Evolutionary conservation across 148 eudicot species (phyloP), one percentile per base, ranked within the genome.

Genomic region (Amaranthus cruentus): DNA sequence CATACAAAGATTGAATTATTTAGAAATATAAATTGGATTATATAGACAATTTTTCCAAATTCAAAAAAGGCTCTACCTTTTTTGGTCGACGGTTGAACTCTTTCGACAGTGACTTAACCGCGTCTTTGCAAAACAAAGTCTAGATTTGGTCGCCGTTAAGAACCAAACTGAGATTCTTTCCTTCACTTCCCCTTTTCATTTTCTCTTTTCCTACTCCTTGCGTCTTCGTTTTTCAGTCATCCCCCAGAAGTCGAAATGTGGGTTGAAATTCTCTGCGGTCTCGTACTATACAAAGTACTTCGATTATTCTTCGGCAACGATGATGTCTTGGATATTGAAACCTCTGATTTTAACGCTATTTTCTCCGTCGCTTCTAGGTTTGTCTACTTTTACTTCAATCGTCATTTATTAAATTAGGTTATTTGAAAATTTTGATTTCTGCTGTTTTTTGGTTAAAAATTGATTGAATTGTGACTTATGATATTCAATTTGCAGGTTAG

Each of bases 351-450:
- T 73, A 79, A 80, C 69, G 87, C 87, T 68, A 81, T 90, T 63
- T 90, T 93, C 77, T 44, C 92, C 76, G 92, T 90, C 66, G 96
- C 96, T 69, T 43, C 85, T 12, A 81, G 95, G 94, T 89, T 70
- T 2, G 5, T 28, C 68, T 14, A 5, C 3, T 61, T 51, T 65
- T 11, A 15, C 12, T 10, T 63, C 38, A 28, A 28, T 6, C 11
- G 55, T 64, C 52, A 3, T 21, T 0, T 13, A 3, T 9, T 9
- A 12, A 3, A 4, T 38, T 28, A 58, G 5, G 62, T 4, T 28
- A 4, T 58, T 58, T 15, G 62, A 49, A 4, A 14, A 13, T 9
- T 18, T 3, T 65, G 7, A 38, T 42, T 7, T 51, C 46, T 47
- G 6, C n/a, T 52, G 4, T 15, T 6, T 4, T 1, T 21, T 28